Percentiles rank a stretch among this genome's conserved stretches.
Evolutionary conservation across 257 asterid species (phyloP).

Genomic region (Solanum habrochaites): DNA sequence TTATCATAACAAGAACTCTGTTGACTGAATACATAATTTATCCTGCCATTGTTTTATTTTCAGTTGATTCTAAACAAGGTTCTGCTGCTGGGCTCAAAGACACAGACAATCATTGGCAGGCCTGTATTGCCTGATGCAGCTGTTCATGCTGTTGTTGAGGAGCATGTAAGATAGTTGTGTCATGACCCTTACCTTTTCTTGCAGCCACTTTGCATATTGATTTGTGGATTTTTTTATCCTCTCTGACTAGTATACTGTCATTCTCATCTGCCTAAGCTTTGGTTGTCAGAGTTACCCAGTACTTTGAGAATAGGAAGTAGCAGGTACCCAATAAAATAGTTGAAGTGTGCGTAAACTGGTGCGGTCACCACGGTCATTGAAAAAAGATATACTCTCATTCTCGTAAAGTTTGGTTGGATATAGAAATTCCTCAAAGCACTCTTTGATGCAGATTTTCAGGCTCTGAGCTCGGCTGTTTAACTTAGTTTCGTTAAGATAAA

Average conservation of each 20-base stretch:
- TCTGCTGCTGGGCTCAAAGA: conserved; percentile 71
- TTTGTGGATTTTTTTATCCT: not conserved
- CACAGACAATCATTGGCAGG: conserved; percentile 80
- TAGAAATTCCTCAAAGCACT: not conserved
- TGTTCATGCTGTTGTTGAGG: conserved; percentile 97
- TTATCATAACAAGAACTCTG: not conserved
- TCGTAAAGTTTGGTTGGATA: not conserved
- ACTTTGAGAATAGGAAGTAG: not conserved
- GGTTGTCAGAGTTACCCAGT: not conserved
- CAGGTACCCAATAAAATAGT: not conserved
- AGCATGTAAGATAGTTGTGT: conserved; percentile 59
- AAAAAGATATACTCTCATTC: not conserved
- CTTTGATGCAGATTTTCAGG: not conserved
- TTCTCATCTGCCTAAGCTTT: not conserved
- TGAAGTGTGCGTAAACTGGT: not conserved
- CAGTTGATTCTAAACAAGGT: conserved; percentile 78
- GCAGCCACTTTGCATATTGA: not conserved
- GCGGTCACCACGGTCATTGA: not conserved
- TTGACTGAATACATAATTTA: not conserved
- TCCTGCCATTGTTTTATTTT: not conserved
- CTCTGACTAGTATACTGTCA: not conserved
- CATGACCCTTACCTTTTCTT: not conserved
- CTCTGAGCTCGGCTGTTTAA: not conserved
- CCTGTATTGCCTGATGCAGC: conserved; percentile 85
- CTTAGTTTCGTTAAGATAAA: not conserved